Evolutionary conservation across 2,329 filamentous ascomycete genomes (phyloP).

Genomic region (Huntiella savannae): DNA sequence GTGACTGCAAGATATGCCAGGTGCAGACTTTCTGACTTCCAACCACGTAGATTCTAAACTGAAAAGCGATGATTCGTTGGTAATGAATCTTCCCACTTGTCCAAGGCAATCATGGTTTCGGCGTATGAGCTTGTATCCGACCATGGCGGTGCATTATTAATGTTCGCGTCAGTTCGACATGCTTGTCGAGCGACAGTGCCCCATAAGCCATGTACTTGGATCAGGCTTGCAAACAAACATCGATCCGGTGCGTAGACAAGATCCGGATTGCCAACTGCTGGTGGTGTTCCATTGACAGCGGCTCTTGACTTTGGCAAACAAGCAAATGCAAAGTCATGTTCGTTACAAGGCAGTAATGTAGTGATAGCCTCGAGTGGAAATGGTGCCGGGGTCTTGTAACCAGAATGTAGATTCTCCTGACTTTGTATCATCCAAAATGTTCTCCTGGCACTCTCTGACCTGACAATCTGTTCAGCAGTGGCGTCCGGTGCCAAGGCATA

Average conservation of each 20-base stretch:
- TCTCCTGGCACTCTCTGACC: constrained; percentile 18
- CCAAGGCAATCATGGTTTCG: constrained; percentile 13
- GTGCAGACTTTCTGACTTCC: constrained; percentile 18
- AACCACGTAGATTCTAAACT: constrained; percentile 20
- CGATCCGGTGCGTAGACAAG: constrained; percentile 14
- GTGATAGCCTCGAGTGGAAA: constrained; percentile 21
- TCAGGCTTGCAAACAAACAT: constrained; percentile 21
- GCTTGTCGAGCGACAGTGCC: constrained; percentile 19
- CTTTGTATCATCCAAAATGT: constrained; percentile 22
- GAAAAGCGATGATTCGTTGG: constrained; percentile 19
- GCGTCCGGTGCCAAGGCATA: constrained; percentile 16
- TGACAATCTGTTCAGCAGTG: constrained; percentile 17
- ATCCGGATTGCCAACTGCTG: constrained; percentile 15
- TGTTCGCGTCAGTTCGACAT: constrained; percentile 11
- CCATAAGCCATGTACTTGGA: constrained; percentile 22
- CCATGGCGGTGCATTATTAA: constrained; percentile 13
- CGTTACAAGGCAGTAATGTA: constrained; percentile 19
- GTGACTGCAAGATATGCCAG: constrained; percentile 20
- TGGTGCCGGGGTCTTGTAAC: constrained; percentile 17
- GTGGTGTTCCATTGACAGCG: constrained; percentile 18
- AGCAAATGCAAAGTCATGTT: constrained; percentile 22
- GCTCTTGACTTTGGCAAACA: constrained; percentile 16
- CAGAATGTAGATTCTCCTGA: constrained; percentile 21
- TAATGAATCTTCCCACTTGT: constrained; percentile 17
- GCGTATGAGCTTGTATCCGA: constrained; percentile 15